A percentile compares a stretch with the other conserved stretches of the same genome.
phyloP scores from a whole-genome alignment of 345 rosid genomes.

The Eucalyptus coolabah region DNA sequence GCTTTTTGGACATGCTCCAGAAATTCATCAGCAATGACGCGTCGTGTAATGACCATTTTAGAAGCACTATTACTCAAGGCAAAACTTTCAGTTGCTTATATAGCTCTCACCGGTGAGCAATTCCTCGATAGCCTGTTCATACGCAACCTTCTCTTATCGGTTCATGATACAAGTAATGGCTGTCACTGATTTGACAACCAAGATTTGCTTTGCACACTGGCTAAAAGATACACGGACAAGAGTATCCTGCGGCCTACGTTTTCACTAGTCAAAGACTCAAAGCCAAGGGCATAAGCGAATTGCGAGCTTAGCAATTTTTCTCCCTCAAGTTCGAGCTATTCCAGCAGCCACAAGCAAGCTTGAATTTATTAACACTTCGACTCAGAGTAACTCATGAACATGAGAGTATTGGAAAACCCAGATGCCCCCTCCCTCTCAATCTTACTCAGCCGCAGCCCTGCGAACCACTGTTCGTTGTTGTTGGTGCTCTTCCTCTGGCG shows the following conservation, averaged over 20 bases:
- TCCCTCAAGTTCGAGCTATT: neutral
- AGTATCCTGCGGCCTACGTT: neutral
- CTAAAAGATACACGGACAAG: neutral
- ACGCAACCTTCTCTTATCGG: neutral
- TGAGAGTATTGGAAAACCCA: neutral
- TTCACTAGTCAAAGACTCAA: neutral
- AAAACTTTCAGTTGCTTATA: neutral
- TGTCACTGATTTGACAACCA: neutral
- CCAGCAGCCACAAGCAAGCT: neutral
- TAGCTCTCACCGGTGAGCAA: neutral
- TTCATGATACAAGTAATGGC: neutral
- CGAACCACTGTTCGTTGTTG: neutral
- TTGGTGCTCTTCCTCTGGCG: neutral
- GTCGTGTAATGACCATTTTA: neutral
- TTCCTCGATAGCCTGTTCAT: neutral
- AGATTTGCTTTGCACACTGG: neutral
- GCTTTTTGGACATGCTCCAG: neutral
- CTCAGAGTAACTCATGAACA: neutral
- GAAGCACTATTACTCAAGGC: neutral
- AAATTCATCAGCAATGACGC: neutral
- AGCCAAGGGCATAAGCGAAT: no score
- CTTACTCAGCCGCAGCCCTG: neutral
- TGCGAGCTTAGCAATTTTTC: neutral
- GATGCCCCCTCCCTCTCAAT: neutral
- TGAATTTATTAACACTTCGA: neutral